Evolutionary conservation across 1,139 yeast species (phyloP).

Genomic region (Nematodospora anomalae): DNA sequence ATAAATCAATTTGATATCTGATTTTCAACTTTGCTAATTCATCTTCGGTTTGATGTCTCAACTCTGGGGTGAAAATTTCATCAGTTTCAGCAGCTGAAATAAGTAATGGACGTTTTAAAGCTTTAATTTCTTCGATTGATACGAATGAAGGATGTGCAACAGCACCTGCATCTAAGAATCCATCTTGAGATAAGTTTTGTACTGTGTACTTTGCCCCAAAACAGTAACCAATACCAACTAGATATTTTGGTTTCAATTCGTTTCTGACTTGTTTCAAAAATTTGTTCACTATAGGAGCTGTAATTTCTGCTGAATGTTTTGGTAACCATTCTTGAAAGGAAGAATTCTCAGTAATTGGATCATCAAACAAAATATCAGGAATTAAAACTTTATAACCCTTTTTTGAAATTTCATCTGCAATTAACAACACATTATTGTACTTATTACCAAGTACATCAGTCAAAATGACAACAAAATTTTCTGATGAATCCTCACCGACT

Average conservation of each 20-base stretch:
- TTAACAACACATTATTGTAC: conserved; percentile 52
- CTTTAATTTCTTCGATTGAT: conserved; percentile 59
- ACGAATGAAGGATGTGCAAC: conserved; percentile 82
- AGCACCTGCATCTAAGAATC: conserved; percentile 60
- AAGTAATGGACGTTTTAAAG: conserved; percentile 57
- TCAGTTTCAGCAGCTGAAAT: conserved; percentile 78
- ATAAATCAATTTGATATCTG: conserved; percentile 59
- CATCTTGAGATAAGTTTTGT: conserved; percentile 50
- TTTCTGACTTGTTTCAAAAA: conserved; percentile 45
- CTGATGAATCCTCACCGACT: conserved; percentile 45
- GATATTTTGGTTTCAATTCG: conserved; percentile 49
- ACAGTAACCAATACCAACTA: conserved; percentile 76
- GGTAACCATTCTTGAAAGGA: conserved; percentile 51
- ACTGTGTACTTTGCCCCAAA: conserved; percentile 75
- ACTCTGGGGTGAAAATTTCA: conserved; percentile 56
- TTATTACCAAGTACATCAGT: conserved; percentile 71
- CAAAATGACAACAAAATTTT: conserved; percentile 53
- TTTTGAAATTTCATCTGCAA: conserved; percentile 72
- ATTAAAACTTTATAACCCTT: conserved; percentile 59
- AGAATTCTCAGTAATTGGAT: conserved; percentile 29
- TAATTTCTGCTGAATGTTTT: conserved; percentile 50
- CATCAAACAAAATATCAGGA: conserved; percentile 72
- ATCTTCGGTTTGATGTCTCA: conserved; percentile 60
- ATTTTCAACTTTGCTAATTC: conserved; percentile 47
- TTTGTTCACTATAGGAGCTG: conserved; percentile 38